Evolutionary conservation across 345 rosid genomes (phyloP), one percentile per base, ranked within the genome.

Genomic region (Pugionium cornutum): DNA sequence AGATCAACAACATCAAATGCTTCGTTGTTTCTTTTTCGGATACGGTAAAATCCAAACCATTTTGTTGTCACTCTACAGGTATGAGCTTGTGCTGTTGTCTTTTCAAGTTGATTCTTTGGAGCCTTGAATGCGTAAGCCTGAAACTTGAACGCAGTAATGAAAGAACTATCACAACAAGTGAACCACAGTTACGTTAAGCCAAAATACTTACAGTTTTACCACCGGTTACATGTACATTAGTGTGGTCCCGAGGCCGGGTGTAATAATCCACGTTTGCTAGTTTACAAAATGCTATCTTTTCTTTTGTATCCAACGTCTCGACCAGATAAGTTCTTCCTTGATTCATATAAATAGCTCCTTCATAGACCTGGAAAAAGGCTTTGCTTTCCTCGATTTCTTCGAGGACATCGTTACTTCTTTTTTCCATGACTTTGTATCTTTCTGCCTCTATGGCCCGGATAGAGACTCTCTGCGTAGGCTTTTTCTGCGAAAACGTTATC

Each of bases 341-440:
- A 78, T 87, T 80, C 96, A 92, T 70, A 73, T 89, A 92, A 49
- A 88, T 78, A 42, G 98, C 96, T 60, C 97, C 96, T 33, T 89
- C 97, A 58, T 89, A 80, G 6, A 92, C 86, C 92, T 92, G 98
- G 75, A 92, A 89, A 86, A 92, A 92, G 45, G 98, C 98, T 75
- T 71, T 88, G 86, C 97, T 89, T 79, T 92, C 96, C 77, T 89
- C 98, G 56, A 92, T 86, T 80, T 89, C 95, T 73, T 92, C 97
- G 18, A 92, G 85, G 58, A 84, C 76, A 70, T 83, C 82, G 32
- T 83, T 60, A 55, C 43, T 74, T 50, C 64, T 66, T 39, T 57
- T 75, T 64, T 86, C 85, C 69, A 86, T 75, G 51, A 89, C 96
- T 42, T 47, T 70, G 80, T 89, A 89, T 58, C 76, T 81, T 75